Evolutionary conservation across 2,329 filamentous ascomycete genomes (phyloP), one percentile per base, ranked within the genome.

Genomic region (Stagonosporopsis vannaccii): DNA sequence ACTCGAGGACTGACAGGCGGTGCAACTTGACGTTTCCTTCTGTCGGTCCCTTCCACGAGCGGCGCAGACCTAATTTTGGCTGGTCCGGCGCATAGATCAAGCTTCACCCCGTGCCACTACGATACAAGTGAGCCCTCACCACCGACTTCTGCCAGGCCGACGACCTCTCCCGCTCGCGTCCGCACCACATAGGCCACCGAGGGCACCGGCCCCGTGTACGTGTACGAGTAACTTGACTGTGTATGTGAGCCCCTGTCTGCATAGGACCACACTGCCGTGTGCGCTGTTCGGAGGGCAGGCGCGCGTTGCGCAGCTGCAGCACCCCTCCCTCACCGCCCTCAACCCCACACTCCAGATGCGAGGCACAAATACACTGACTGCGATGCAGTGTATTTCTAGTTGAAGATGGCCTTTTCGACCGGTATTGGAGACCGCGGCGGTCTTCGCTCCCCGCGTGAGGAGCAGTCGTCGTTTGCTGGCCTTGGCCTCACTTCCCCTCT

Each of bases 401-500:
- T 53, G 58, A 68, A 45, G 52, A 90, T 90, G 87, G 85, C 87
- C 65, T 89, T 85, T 78, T 85, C 85, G 65, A 82, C 84, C 72
- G 82, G 83, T 71, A 78, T 85, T 73, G 85, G 80, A 72, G 85
- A 86, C 70, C 82, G 84, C 74, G 90, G 91, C 85, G 90, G 94
- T 79, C 92, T 77, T 87, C 90, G 77, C 48, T 90, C 90, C 67
- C 86, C 91, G 52, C 86, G 88, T 68, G 90, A 89, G 79, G 92
- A 96, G 71, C 53, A 56, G 53, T 80, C 86, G 69, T 81, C 88
- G 63, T 90, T 92, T 80, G 86, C 88, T 73, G 86, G 87, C 65
- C 86, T 92, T 77, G 87, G 88, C 70, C 58, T 66, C 51, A 58
- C 63, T 7, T 89, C 90, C 70, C 88, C 78, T 71, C 85, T 87